A percentile compares a stretch with the other conserved stretches of the same genome.
Conservation (phyloP, 208 protist species). For the Tritrichomonas musculus region DNA sequence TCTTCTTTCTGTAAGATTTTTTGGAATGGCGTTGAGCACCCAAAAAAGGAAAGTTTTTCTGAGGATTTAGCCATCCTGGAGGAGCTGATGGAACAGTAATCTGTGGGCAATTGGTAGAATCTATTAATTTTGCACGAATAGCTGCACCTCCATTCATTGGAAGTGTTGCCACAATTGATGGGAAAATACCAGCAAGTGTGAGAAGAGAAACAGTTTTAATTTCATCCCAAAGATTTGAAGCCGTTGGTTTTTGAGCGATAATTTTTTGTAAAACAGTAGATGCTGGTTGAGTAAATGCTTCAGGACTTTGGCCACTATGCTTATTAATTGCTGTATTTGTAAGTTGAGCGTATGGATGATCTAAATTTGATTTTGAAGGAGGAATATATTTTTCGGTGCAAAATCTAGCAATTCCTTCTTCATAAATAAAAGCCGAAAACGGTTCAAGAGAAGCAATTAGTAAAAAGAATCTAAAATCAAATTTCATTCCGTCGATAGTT, state of each 20-base stretch:
- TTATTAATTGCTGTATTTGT: constrained; percentile 35
- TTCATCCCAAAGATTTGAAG: not conserved
- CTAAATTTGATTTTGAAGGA: not conserved
- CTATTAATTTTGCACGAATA: no score
- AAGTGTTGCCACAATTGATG: not conserved
- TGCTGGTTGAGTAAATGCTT: not conserved
- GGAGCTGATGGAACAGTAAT: no score
- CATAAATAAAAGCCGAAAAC: constrained; percentile 43
- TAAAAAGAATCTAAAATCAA: constrained; percentile 49
- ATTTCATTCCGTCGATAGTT: constrained; percentile 45
- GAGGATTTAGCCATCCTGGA: not conserved
- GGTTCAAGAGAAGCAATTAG: constrained; percentile 39
- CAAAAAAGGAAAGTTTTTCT: not conserved
- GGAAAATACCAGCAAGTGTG: not conserved
- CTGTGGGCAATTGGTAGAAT: not conserved
- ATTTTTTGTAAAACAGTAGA: not conserved
- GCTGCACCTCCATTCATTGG: not conserved
- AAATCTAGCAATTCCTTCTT: constrained; percentile 40
- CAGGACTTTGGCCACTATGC: not conserved
- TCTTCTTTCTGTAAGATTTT: not conserved
- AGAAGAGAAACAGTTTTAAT: not conserved
- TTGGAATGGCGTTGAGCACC: not conserved
- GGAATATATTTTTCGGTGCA: constrained; percentile 32
- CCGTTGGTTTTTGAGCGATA: not conserved
- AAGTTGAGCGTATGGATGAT: constrained; percentile 28